Base-by-base conservation (phyloP, 129 eudicot genomes). In the Escallonia rubra region DNA sequence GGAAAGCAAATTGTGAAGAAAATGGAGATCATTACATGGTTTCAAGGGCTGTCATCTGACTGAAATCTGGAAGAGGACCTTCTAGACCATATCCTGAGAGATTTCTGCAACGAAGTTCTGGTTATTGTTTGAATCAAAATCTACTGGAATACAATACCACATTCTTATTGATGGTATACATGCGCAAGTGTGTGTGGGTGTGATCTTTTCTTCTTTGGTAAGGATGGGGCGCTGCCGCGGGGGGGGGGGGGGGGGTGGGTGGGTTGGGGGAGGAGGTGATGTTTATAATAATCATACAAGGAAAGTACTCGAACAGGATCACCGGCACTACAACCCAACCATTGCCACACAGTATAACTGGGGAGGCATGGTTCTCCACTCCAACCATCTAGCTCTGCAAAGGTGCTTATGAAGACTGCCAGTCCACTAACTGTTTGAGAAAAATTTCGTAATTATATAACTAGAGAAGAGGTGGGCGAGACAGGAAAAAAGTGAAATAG, bases 291-390 rank as follows among this genome's bases (percentile, higher is more conserved):
- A 23, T 23, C 34, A 2, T 59, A 69, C 73, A 69, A 2, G 15
- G 73, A 69, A 9, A 45, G 16, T 46, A 69, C 73, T 57, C 73
- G 57, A 7, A 65, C 65, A 57, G 57, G 65, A 45, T 69, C 46
- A 38, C 15, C 34, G 14, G 57, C 65, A 2, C 10, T 57, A 65
- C 73, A 69, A 7, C 65, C 65, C 45, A 69, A 47, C 65, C 73
- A 69, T 69, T 69, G 45, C 73, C 73, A 69, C 23, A 23, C 65
- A 2, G 73, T 14, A 41, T 58, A 45, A 34, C 10, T 34, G 10
- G 73, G 73, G 10, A 69, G 73, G 45, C 73, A 69, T 40, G 65
- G 73, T 46, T 69, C 65, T 3, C 73, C 65, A 38, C 73, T 69
- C 73, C 73, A 58, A 11, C 73, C 73, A 43, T 69, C 45, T 23